A percentile compares a stretch with the other conserved stretches of the same genome.
phyloP scores from a whole-genome alignment of 345 rosid genomes.

The Pugionium dolabratum region DNA sequence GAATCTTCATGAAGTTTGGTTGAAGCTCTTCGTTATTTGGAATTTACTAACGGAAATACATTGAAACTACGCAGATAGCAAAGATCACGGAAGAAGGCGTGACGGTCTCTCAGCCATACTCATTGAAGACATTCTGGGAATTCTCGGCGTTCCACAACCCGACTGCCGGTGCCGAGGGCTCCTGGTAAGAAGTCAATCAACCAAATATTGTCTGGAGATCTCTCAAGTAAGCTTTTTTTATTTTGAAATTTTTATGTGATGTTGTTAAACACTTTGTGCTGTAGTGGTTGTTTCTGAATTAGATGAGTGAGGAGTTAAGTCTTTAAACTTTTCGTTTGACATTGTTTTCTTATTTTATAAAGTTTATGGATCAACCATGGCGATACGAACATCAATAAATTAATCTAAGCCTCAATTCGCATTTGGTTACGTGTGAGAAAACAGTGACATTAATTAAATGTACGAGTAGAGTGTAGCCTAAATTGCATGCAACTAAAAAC shows the following conservation, averaged over 20 bases:
- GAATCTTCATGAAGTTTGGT: neutral
- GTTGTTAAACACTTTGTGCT: constrained; percentile 20
- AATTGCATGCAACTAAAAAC: too few relatives aligned
- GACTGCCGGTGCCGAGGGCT: constrained; percentile 82
- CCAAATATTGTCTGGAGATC: neutral
- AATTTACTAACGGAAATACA: neutral
- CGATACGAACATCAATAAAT: neutral
- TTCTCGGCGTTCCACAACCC: constrained; percentile 83
- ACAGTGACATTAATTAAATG: too few relatives aligned
- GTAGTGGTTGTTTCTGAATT: constrained; percentile 5
- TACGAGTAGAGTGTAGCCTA: too few relatives aligned
- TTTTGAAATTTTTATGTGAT: constrained; percentile 1
- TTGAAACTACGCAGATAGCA: constrained; percentile 61
- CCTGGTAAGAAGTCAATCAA: constrained; percentile 59
- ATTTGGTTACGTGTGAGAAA: neutral
- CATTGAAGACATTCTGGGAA: constrained; percentile 90
- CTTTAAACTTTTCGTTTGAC: neutral
- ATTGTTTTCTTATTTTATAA: neutral
- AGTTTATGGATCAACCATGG: constrained; percentile 3
- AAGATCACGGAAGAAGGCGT: constrained; percentile 90
- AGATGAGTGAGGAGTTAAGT: neutral
- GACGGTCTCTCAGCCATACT: constrained; percentile 81
- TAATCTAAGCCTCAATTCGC: neutral
- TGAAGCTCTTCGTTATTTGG: neutral
- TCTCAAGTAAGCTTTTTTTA: constrained; percentile 1